Evolutionary conservation across 2,329 filamentous ascomycete species (phyloP), one percentile per base, ranked within the genome.

Genomic region (Verticillium dahliae): DNA sequence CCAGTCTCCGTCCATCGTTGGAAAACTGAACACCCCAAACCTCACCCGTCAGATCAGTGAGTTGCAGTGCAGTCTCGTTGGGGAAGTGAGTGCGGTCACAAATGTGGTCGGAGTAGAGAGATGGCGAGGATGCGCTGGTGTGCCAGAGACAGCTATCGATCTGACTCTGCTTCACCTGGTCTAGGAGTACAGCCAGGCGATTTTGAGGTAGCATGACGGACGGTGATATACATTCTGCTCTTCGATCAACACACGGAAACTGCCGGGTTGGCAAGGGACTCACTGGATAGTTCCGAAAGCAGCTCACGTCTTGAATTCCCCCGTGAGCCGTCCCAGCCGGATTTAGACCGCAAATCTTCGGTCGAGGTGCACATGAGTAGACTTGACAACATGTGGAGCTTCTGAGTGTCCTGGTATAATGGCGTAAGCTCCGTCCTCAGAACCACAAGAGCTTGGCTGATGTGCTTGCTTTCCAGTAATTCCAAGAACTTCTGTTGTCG

Each of bases 191-290:
- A 1, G 92, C 91, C 55, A 99, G 80, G 6, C 95, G 88, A 73
- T 95, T 91, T 70, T 97, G 91, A 1, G 95, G 95, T 60, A 99
- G 90, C 93, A 99, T 98, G 55, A 97, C 91, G 4, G 92, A 95
- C 0, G 95, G 94, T 1, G 95, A 97, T 73, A 99, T 96, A 61
- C 87, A 97, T 79, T 84, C 90, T 94, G 67, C 59, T 54, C 15
- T 57, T 37, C 54, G 45, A 61, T 77, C 60, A 73, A 63, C 60
- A 59, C 22, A 58, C 60, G n/a, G 31, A 13, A 38, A 6, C 18
- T 39, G 27, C 50, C 15, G 54, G 3, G n/a, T 33, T 35, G 57
- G 59, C 14, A 59, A 18, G 27, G 6, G 22, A 76, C 85, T 76
- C 79, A 95, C 90, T 91, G 31, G 93, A 97, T 38, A 98, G 78